These are phyloP conservation scores for Pelargonium myrrhifolium DNA, from an alignment of 441 rosid genomes.

Conservation along the genomic window DNA sequence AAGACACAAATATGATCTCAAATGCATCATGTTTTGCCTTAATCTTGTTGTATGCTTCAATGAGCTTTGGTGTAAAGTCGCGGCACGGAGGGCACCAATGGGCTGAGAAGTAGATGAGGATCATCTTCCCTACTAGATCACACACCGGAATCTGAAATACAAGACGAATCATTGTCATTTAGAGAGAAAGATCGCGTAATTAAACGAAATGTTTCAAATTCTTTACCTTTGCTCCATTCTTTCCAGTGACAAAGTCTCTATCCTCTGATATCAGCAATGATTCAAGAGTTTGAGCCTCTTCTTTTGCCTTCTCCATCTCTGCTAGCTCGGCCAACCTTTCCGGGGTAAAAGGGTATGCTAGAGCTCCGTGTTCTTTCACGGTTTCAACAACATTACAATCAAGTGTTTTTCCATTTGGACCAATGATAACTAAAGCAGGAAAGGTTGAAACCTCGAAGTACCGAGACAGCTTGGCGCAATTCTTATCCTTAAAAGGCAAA, in stretches of 20 bases:
- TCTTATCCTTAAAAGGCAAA: slow-evolving; percentile 31
- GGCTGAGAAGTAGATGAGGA: slow-evolving; percentile 37
- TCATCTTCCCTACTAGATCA: slow-evolving; percentile 29
- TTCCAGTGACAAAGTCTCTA: slow-evolving; percentile 28
- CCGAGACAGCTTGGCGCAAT: slow-evolving; percentile 22
- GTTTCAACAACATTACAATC: slow-evolving; percentile 29
- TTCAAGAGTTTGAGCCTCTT: slow-evolving; percentile 35
- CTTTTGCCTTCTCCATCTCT: slow-evolving; percentile 26
- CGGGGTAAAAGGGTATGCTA: slow-evolving; percentile 39
- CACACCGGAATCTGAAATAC: slow-evolving; percentile 24
- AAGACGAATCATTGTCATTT: not conserved
- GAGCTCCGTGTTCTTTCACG: slow-evolving; percentile 27
- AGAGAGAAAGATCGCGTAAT: not conserved
- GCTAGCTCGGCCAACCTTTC: slow-evolving; percentile 33
- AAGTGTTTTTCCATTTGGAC: slow-evolving; percentile 34
- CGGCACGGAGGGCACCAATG: slow-evolving; percentile 29
- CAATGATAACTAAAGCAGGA: slow-evolving; percentile 36
- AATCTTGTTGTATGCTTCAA: slow-evolving; percentile 26
- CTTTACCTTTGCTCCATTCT: slow-evolving; percentile 25
- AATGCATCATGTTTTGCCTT: slow-evolving; percentile 20
- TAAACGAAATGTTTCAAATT: not conserved
- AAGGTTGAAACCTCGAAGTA: slow-evolving; percentile 27
- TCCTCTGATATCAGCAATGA: slow-evolving; percentile 33
- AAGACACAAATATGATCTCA: slow-evolving; percentile 33
- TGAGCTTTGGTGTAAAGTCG: slow-evolving; percentile 23